Conservation (phyloP, 1,139 yeast species). For the Debaryomyces sp. region DNA sequence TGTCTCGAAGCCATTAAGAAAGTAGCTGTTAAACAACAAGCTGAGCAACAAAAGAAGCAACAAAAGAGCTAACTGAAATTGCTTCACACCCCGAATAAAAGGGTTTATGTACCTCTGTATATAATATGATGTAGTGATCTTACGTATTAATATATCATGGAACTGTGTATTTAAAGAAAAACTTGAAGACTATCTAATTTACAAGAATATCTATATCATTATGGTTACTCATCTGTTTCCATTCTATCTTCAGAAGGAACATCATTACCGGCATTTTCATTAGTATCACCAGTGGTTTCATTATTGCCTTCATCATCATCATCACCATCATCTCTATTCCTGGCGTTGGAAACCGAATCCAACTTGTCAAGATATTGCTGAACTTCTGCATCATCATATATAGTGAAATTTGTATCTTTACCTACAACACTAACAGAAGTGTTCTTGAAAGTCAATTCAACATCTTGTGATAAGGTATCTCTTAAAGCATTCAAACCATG, state of each 20-base stretch:
- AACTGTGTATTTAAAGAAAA: slow-evolving; percentile 1
- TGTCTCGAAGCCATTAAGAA: slow-evolving; percentile 55
- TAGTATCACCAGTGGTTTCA: slow-evolving; percentile 17
- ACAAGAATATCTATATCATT: slow-evolving; percentile 7
- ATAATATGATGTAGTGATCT: not conserved
- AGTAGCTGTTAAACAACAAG: slow-evolving; percentile 50
- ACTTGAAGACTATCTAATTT: slow-evolving; percentile 4
- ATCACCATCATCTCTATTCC: slow-evolving; percentile 47
- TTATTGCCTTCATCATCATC: slow-evolving; percentile 26
- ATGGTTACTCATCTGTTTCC: slow-evolving; percentile 53
- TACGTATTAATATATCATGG: not conserved
- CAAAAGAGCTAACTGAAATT: not conserved
- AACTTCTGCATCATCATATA: slow-evolving; percentile 86
- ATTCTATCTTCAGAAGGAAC: slow-evolving; percentile 42
- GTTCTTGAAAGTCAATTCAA: slow-evolving; percentile 80
- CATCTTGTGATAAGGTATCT: slow-evolving; percentile 93
- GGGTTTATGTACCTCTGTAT: slow-evolving; percentile 1
- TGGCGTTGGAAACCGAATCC: slow-evolving; percentile 59
- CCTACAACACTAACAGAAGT: slow-evolving; percentile 94
- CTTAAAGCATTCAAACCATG: slow-evolving; percentile 91
- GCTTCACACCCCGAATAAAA: not conserved
- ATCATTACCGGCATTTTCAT: slow-evolving; percentile 19
- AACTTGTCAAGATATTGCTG: slow-evolving; percentile 75
- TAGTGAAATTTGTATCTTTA: slow-evolving; percentile 67
- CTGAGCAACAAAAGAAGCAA: slow-evolving; percentile 13